Percentiles rank a stretch among this genome's conserved stretches.
These are phyloP conservation scores for Tulasnella sp. DNA, from an alignment of 768 basidiomycete genomes.

Conservation along the genomic window DNA sequence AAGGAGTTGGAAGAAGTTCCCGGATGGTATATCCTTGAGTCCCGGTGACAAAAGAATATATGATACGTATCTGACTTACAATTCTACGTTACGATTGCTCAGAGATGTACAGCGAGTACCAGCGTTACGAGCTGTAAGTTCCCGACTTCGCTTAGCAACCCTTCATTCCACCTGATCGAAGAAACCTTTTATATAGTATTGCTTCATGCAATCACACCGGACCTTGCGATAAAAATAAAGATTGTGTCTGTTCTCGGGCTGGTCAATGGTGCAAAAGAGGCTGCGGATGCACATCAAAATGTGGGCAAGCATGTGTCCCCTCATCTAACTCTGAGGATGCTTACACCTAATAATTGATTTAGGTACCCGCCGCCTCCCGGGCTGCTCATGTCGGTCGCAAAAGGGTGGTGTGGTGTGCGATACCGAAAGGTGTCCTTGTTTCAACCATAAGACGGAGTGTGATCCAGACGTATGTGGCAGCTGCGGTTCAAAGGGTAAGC, in stretches of 20 bases:
- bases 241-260: conserved; percentile 43
- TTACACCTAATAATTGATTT: conserved; percentile 16
- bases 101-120: too few relatives aligned
- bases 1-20: too few relatives aligned
- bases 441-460: conserved; percentile 44
- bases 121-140: too few relatives aligned
- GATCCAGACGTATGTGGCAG: conserved; percentile 52
- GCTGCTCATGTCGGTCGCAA: conserved; percentile 40
- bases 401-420: conserved; percentile 26
- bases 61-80: too few relatives aligned
- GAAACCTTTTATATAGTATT: conserved; percentile 26
- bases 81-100: too few relatives aligned
- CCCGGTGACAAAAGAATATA: too few relatives aligned
- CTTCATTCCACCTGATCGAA: too few relatives aligned
- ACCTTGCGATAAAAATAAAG: conserved; percentile 35
- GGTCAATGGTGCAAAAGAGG: conserved; percentile 44
- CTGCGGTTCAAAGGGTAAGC: conserved; percentile 29
- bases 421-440: conserved; percentile 45
- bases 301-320: conserved; percentile 28
- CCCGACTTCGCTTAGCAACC: too few relatives aligned
- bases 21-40: too few relatives aligned
- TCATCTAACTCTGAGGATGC: conserved; percentile 14
- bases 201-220: conserved; percentile 48
- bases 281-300: conserved; percentile 44
- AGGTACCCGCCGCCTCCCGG: conserved; percentile 48